These are phyloP conservation scores for Andrographis paniculata DNA, from an alignment of 305 asterid species.

Conservation along the genomic window DNA sequence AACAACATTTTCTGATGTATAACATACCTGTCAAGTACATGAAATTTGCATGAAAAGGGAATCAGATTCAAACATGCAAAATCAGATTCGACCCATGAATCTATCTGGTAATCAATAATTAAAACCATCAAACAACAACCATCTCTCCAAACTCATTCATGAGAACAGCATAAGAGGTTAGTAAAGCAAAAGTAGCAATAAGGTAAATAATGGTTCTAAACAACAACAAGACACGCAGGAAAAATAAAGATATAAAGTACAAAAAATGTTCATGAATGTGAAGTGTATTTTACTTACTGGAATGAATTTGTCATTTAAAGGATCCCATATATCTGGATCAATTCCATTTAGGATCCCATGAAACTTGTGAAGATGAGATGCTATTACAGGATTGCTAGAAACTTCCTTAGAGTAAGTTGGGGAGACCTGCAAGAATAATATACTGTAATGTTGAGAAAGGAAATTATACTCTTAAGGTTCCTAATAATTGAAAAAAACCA, in stretches of 20 bases:
- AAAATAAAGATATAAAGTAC: conserved; percentile 10
- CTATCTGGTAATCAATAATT: too few relatives aligned
- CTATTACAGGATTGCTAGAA: conserved; percentile 62
- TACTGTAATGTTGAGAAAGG: conserved; percentile 15
- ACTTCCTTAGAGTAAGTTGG: conserved; percentile 92
- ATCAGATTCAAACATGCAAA: not conserved
- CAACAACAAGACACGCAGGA: conserved; percentile 1
- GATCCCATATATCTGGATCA: conserved; percentile 99
- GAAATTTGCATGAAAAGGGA: conserved; percentile 20
- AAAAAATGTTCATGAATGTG: conserved; percentile 15
- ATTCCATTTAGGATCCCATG: conserved; percentile 96
- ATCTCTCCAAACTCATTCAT: conserved; percentile 13
- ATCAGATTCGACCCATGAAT: too few relatives aligned
- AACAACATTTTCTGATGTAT: conserved; percentile 83
- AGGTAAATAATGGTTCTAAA: conserved; percentile 7
- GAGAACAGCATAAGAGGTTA: conserved; percentile 1
- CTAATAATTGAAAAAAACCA: conserved; percentile 11
- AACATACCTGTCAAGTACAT: conserved; percentile 46
- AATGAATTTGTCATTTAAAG: conserved; percentile 76
- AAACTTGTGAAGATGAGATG: conserved; percentile 80
- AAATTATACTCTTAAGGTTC: conserved; percentile 9
- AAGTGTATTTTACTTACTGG: conserved; percentile 80
- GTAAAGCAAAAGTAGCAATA: conserved; percentile 7
- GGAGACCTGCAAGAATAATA: conserved; percentile 59
- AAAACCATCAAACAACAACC: not conserved